Evolutionary conservation across 305 asterid species (phyloP).

Genomic region (Fraxinus greggii): DNA sequence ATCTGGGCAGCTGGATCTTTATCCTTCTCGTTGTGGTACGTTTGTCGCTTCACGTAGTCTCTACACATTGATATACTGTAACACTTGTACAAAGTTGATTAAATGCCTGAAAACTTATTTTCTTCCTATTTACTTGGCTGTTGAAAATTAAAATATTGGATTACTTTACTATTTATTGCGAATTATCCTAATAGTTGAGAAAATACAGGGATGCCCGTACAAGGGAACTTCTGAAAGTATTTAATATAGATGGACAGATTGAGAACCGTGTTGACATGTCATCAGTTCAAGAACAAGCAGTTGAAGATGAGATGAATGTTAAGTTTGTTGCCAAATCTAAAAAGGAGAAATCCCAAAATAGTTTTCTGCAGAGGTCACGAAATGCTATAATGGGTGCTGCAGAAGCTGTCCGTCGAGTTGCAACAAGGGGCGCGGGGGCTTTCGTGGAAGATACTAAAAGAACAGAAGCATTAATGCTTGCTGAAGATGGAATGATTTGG

Average conservation of each 20-base stretch:
- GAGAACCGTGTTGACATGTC: slow-evolving; percentile 70
- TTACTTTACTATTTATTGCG: slow-evolving; percentile 7
- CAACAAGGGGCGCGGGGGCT: slow-evolving; percentile 76
- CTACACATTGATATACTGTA: not conserved
- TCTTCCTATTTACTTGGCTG: not conserved
- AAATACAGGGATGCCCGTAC: slow-evolving; percentile 90
- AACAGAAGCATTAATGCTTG: slow-evolving; percentile 70
- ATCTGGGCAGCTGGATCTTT: slow-evolving; percentile 84
- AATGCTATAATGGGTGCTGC: slow-evolving; percentile 94
- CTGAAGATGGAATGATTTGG: slow-evolving; percentile 86
- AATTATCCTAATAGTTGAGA: slow-evolving; percentile 21
- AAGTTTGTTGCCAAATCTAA: slow-evolving; percentile 69
- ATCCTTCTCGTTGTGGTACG: slow-evolving; percentile 78
- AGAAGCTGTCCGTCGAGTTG: slow-evolving; percentile 89
- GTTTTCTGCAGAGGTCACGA: slow-evolving; percentile 83
- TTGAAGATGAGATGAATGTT: slow-evolving; percentile 71
- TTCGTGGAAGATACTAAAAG: slow-evolving; percentile 67
- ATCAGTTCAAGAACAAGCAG: slow-evolving; percentile 56
- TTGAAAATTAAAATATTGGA: not conserved
- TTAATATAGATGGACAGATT: slow-evolving; percentile 73
- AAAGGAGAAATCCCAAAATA: slow-evolving; percentile 76
- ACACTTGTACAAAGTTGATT: not conserved
- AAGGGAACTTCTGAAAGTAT: slow-evolving; percentile 80
- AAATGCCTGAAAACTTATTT: not conserved
- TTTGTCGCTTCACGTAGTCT: slow-evolving; percentile 7